phyloP scores from a whole-genome alignment of 306 rosid species.

The Vigna radiata region DNA sequence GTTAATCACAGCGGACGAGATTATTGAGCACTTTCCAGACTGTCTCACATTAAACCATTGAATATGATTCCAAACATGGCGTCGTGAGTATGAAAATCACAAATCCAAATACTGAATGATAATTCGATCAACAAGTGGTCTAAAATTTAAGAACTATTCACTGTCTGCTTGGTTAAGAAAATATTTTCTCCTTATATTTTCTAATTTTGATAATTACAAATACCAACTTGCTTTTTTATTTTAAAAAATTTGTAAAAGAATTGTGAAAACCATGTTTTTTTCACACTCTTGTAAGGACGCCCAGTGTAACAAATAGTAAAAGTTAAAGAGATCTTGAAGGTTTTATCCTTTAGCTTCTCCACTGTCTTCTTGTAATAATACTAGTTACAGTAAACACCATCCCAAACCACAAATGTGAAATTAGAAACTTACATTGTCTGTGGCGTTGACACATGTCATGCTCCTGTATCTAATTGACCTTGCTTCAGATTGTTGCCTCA shows the following conservation, averaged over 20 bases:
- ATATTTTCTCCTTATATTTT: neutral
- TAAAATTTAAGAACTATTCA: constrained; percentile 16
- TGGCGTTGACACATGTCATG: constrained; percentile 55
- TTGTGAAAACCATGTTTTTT: neutral
- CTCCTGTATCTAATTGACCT: constrained; percentile 48
- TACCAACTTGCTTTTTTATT: neutral
- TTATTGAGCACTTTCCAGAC: constrained; percentile 16
- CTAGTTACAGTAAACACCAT: neutral
- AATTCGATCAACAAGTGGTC: neutral
- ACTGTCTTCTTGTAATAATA: neutral
- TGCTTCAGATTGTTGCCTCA: constrained; percentile 38
- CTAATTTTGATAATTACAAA: neutral
- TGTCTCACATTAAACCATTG: neutral
- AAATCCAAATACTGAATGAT: constrained; percentile 16
- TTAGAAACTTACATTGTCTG: constrained; percentile 55
- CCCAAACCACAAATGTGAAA: constrained; percentile 1
- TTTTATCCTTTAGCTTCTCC: constrained; percentile 25
- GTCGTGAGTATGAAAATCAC: neutral
- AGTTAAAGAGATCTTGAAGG: constrained; percentile 5
- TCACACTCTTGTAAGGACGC: neutral
- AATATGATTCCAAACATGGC: constrained; percentile 8
- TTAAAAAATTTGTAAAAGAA: neutral
- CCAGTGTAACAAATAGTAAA: neutral
- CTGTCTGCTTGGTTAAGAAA: neutral
- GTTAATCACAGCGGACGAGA: constrained; percentile 13